Percentiles rank a stretch among this genome's conserved stretches.
Evolutionary conservation across 1,284 basidiomycete genomes (phyloP).

Genomic region (Mycosarcoma maydis): DNA sequence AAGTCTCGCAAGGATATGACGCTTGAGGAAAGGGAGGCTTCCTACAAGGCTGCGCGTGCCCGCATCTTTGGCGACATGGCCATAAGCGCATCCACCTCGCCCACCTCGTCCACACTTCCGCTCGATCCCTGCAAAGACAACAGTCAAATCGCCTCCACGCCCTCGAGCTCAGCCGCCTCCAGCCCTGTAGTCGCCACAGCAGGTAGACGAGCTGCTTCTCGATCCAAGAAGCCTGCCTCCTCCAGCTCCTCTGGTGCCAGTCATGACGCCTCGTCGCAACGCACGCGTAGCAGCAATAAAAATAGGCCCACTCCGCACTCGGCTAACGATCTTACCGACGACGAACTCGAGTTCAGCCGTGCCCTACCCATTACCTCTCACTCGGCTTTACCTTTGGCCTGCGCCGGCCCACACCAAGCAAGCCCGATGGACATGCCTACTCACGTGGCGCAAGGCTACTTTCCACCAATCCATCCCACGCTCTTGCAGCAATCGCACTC

Average conservation of each 20-base stretch:
- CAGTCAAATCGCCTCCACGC: slow-evolving; percentile 8
- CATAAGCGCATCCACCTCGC: slow-evolving; percentile 8
- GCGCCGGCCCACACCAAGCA: slow-evolving; percentile 12
- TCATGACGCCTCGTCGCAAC: slow-evolving; percentile 18
- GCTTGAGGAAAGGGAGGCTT: slow-evolving; percentile 57
- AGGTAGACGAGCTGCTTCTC: slow-evolving; percentile 3
- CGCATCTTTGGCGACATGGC: slow-evolving; percentile 53
- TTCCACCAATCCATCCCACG: too few species aligned
- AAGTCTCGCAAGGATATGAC: slow-evolving; percentile 57
- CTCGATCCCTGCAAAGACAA: slow-evolving; percentile 8
- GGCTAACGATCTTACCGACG: slow-evolving; percentile 5
- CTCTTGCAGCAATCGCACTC: too few species aligned
- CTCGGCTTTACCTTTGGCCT: slow-evolving; percentile 1
- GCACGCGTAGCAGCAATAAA: background rate
- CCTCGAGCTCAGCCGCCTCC: slow-evolving; percentile 20
- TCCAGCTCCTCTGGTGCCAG: slow-evolving; percentile 14
- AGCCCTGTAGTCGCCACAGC: slow-evolving; percentile 21
- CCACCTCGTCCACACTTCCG: slow-evolving; percentile 17
- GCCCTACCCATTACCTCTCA: slow-evolving; percentile 6
- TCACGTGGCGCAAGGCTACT: slow-evolving; percentile 16
- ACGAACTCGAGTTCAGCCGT: slow-evolving; percentile 41
- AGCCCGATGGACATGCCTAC: slow-evolving; percentile 24
- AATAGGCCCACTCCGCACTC: background rate
- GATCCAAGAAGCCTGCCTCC: slow-evolving; percentile 12
- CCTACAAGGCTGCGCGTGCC: slow-evolving; percentile 56